Conservation (phyloP, 2,329 filamentous ascomycete species). For the Fusarium sororula region DNA sequence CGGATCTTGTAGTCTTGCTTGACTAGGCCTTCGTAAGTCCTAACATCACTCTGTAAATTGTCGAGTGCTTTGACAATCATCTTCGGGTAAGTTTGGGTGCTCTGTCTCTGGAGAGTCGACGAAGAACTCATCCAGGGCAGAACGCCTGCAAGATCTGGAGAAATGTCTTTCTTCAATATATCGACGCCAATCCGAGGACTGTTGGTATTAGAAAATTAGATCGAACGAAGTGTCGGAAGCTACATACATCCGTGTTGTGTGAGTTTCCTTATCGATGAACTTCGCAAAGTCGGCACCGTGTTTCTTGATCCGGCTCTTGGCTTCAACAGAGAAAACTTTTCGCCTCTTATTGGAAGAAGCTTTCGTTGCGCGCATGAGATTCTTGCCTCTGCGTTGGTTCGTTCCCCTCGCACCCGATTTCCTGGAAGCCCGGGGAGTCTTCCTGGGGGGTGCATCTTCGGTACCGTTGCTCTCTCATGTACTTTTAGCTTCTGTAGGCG, state of each 20-base stretch:
- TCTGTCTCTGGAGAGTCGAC: background rate
- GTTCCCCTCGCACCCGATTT: slow-evolving; percentile 7
- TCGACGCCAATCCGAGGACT: slow-evolving; percentile 7
- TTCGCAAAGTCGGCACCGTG: slow-evolving; percentile 32
- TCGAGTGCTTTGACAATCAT: slow-evolving; percentile 26
- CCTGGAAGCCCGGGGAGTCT: slow-evolving; percentile 8
- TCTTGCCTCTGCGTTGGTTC: background rate
- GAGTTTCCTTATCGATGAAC: slow-evolving; percentile 33
- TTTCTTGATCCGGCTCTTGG: slow-evolving; percentile 38
- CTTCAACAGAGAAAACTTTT: slow-evolving; percentile 16
- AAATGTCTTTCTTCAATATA: slow-evolving; percentile 4
- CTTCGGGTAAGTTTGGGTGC: background rate
- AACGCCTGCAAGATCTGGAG: slow-evolving; percentile 10
- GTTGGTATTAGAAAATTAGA: background rate
- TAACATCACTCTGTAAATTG: slow-evolving; percentile 28
- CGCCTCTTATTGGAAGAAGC: slow-evolving; percentile 9
- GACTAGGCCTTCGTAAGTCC: slow-evolving; percentile 39
- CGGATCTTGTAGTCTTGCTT: slow-evolving; percentile 27
- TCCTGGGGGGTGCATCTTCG: slow-evolving; percentile 24
- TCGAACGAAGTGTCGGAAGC: background rate
- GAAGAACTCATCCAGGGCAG: slow-evolving; percentile 31
- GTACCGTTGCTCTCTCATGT: slow-evolving; percentile 18
- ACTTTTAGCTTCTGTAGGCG: background rate
- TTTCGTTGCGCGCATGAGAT: background rate
- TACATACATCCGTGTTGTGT: slow-evolving; percentile 17